Evolutionary conservation across 768 basidiomycete species (phyloP).

Genomic region (Hericium coralloides): DNA sequence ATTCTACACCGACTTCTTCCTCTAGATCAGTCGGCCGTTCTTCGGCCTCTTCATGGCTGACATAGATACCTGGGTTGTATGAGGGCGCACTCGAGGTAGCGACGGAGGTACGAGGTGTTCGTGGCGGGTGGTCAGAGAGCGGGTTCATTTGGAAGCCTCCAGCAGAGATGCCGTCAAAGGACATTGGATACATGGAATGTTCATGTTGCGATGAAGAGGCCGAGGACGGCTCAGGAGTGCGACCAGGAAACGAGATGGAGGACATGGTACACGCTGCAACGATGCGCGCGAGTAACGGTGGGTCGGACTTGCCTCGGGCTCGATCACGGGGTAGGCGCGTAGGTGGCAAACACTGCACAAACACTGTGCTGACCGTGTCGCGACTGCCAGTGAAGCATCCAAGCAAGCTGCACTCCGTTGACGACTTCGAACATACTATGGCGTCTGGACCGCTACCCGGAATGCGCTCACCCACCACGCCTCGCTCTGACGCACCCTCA

Average conservation of each 20-base stretch:
- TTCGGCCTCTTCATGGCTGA: conserved; percentile 27
- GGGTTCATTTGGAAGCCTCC: conserved; percentile 72
- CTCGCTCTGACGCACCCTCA: conserved; percentile 56
- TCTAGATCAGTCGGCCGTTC: conserved; percentile 15
- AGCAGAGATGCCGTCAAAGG: conserved; percentile 40
- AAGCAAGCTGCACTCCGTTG: conserved; percentile 10
- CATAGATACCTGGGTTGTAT: conserved; percentile 29
- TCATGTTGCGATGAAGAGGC: conserved; percentile 30
- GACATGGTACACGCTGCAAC: conserved; percentile 38
- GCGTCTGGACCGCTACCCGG: conserved; percentile 18
- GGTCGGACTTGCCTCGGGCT: background rate
- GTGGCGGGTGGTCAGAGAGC: conserved; percentile 67
- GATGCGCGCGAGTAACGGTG: background rate
- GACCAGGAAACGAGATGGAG: conserved; percentile 53
- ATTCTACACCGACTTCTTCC: conserved; percentile 24
- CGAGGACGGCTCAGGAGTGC: conserved; percentile 27
- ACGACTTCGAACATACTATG: conserved; percentile 3
- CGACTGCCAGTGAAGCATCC: background rate
- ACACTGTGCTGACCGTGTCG: conserved; percentile 1
- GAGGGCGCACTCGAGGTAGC: conserved; percentile 4
- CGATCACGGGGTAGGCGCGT: conserved; percentile 1
- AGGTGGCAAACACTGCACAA: conserved; percentile 5
- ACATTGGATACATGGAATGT: conserved; percentile 42
- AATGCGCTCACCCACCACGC: conserved; percentile 53
- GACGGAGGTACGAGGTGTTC: conserved; percentile 58